These are phyloP conservation scores for Scheffersomyces titani DNA, from an alignment of 1,139 yeast species.

Conservation along the genomic window DNA sequence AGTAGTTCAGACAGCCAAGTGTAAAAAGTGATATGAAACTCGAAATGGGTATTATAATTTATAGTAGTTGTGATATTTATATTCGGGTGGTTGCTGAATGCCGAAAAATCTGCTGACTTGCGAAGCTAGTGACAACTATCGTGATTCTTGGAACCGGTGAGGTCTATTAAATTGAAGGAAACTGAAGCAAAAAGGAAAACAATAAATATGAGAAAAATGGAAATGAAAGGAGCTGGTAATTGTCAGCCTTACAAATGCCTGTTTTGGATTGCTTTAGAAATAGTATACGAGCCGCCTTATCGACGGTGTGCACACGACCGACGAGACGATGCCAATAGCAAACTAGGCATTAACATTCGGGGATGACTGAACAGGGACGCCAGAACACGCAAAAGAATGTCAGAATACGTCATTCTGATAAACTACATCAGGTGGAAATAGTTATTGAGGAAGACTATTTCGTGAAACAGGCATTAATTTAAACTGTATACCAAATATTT, in stretches of 20 bases:
- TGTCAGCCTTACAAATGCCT: not conserved
- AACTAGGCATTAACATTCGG: too few species aligned
- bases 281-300: not conserved
- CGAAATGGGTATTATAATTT: not conserved
- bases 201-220: not conserved
- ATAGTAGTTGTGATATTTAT: not conserved
- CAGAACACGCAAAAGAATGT: too few species aligned
- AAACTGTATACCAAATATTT: not conserved
- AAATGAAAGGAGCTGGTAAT: not conserved
- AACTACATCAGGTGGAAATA: not conserved
- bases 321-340: not conserved
- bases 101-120: not conserved
- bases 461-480: not conserved
- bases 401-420: not conserved
- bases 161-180: too few species aligned
- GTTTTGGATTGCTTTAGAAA: not conserved
- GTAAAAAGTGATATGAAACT: not conserved
- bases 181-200: not conserved
- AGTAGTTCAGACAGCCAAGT: not conserved
- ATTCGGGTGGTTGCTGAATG: not conserved
- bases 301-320: not conserved
- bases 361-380: too few species aligned
- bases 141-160: too few species aligned
- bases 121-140: too few species aligned
- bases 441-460: not conserved